Base-by-base conservation (phyloP, 768 basidiomycete species). In the Hydnum rufescens region DNA sequence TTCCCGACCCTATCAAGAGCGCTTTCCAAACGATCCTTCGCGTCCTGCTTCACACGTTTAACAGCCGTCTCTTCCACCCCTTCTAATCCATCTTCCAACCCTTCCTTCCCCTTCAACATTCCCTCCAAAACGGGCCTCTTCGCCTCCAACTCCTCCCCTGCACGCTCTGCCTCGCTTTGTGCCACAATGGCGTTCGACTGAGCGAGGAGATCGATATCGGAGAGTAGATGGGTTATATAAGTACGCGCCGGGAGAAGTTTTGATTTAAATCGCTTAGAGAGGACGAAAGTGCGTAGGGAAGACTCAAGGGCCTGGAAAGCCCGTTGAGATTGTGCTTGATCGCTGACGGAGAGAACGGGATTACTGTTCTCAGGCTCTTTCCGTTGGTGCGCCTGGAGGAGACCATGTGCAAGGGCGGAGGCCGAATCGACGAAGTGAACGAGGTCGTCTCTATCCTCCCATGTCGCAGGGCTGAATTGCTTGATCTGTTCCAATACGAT, bases 351-450 rank as follows among this genome's bases (percentile, higher is more conserved):
- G 49, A 34, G 28, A 32, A 69, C 3, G 74, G 73, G 57, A 76
- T 78, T 53, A 71, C 74, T 19, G 73, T 63, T 70, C n/a, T n/a
- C n/a, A n/a, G n/a, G n/a, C n/a, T n/a, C n/a, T n/a, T n/a, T n/a
- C n/a, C n/a, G n/a, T n/a, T n/a, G n/a, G n/a, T n/a, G n/a, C 75
- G n/a, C 76, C 76, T 53, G 77, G 74, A 39, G 54, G 32, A 26
- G 36, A 57, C 57, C 26, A 34, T 34, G 48, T 3, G 53, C 32
- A 6, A 81, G 72, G 19, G 80, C 81, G 0, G 74, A 67, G 13
- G 80, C 78, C 4, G 90, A 93, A 64, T 99, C 95, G 60, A 99
- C 95, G 64, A 97, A 99, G 66, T 99, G 95, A 2, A 99, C 92
- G 39, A 99, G 77, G 64, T 97, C 87, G 43, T 81, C 75, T 0